These are phyloP conservation scores for Rhodomyrtus psidioides DNA, from an alignment of 441 rosid species.

Conservation along the genomic window DNA sequence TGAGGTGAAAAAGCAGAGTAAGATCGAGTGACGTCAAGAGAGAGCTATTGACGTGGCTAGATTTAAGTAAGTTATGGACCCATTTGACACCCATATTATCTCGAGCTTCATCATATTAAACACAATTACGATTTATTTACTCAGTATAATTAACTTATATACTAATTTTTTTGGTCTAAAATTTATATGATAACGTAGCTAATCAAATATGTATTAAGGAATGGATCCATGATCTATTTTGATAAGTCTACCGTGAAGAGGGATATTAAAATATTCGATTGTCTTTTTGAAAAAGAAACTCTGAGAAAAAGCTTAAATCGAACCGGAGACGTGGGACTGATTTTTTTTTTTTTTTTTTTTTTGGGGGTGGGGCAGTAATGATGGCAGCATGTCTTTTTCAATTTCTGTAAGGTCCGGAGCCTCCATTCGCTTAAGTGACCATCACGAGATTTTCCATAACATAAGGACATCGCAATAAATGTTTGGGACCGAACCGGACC, in stretches of 20 bases:
- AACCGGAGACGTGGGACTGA: not conserved
- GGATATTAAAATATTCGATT: not conserved
- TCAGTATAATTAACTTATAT: no score
- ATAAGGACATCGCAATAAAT: not conserved
- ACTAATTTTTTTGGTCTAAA: no score
- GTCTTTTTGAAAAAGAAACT: not conserved
- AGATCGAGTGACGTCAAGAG: no score
- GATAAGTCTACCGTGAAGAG: no score
- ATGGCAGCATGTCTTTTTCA: not conserved
- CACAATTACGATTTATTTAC: no score
- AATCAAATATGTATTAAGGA: no score
- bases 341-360: not conserved
- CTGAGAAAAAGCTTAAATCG: not conserved
- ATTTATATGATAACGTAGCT: no score
- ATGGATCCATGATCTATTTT: no score
- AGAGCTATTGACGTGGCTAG: fast-evolving
- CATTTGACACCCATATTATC: no score
- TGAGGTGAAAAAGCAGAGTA: no score
- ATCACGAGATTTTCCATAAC: not conserved
- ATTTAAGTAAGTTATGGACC: no score
- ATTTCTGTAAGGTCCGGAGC: not conserved
- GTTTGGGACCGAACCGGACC: not conserved
- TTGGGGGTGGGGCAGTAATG: not conserved
- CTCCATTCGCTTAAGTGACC: not conserved
- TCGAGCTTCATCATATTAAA: no score